phyloP scores from a whole-genome alignment of 2,329 filamentous ascomycete genomes.

The Alternaria burnsii region DNA sequence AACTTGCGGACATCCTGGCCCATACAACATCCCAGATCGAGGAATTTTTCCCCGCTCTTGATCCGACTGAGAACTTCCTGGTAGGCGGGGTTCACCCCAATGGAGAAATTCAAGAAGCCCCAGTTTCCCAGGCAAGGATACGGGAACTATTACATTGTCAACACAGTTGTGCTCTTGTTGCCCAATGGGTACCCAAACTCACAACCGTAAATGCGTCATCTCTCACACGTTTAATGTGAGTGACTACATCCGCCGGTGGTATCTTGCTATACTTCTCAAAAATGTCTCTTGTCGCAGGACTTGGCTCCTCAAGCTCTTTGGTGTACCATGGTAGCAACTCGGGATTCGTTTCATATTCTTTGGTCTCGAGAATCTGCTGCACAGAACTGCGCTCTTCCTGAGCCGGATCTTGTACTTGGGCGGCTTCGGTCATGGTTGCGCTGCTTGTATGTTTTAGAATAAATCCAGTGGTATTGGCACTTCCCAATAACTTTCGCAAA shows the following conservation, averaged over 20 bases:
- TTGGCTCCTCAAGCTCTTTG: conserved; percentile 41
- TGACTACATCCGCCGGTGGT: conserved; percentile 43
- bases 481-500: not conserved
- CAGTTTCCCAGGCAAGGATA: conserved; percentile 51
- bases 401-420: conserved; percentile 2
- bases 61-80: conserved; percentile 45
- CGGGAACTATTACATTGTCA: conserved; percentile 33
- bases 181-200: conserved; percentile 6
- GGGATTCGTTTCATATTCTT: conserved; percentile 29
- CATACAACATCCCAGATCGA: conserved; percentile 57
- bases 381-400: conserved; percentile 18
- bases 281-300: conserved; percentile 42
- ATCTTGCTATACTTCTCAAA: conserved; percentile 53
- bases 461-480: not conserved
- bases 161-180: not conserved
- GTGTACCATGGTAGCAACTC: conserved; percentile 43
- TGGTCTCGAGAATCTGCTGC: conserved; percentile 26
- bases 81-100: conserved; percentile 38
- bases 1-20: conserved; percentile 58
- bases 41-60: conserved; percentile 45
- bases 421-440: conserved; percentile 21
- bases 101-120: conserved; percentile 47
- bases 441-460: not conserved
- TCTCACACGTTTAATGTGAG: conserved; percentile 48
- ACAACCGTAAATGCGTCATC: conserved; percentile 46